These are phyloP conservation scores for Ophiostoma ulmi DNA, from an alignment of 2,329 filamentous ascomycete genomes.

Conservation along the genomic window DNA sequence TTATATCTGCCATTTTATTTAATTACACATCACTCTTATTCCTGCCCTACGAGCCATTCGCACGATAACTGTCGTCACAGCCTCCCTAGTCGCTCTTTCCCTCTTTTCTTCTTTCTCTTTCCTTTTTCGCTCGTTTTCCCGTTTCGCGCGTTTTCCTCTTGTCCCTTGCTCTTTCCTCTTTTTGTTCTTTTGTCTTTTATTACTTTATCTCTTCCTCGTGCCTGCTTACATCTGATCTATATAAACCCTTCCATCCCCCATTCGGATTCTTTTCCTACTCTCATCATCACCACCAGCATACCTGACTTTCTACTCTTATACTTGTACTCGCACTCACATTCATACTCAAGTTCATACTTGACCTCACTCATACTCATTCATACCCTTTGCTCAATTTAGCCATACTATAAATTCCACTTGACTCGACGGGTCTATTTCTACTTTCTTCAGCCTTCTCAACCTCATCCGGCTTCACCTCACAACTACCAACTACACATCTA, in stretches of 20 bases:
- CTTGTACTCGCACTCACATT: background rate
- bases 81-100: slow-evolving; percentile 13
- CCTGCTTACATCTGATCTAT: background rate
- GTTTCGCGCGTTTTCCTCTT: background rate
- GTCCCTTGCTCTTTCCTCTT: background rate
- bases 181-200: background rate
- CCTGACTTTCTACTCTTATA: background rate
- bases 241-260: background rate
- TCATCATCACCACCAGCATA: background rate
- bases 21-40: slow-evolving; percentile 7
- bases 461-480: background rate
- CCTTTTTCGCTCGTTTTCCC: background rate
- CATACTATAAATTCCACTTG: background rate
- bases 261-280: background rate
- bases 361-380: background rate
- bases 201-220: background rate
- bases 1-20: background rate
- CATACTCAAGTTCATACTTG: background rate
- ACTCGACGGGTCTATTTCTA: background rate
- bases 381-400: background rate
- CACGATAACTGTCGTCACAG: slow-evolving; percentile 10
- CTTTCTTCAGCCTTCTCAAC: background rate
- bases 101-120: background rate
- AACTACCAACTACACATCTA: background rate
- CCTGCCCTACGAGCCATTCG: slow-evolving; percentile 13